Evolutionary conservation across 768 basidiomycete species (phyloP).

Genomic region (Phaeotremella skinneri): DNA sequence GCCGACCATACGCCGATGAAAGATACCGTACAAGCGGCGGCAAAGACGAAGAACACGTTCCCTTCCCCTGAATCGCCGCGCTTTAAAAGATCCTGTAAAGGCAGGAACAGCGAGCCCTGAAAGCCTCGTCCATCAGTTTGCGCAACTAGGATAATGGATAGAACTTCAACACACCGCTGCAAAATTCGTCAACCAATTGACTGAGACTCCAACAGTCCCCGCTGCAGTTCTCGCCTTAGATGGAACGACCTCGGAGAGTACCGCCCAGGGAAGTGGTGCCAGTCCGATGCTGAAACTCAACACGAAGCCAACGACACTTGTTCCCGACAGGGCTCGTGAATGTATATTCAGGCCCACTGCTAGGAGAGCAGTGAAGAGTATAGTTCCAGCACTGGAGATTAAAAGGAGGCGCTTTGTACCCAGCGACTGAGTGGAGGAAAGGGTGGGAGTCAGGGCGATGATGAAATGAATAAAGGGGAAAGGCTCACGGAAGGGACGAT

Average conservation of each 20-base stretch:
- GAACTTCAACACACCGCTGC: slow-evolving; percentile 14
- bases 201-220: slow-evolving; percentile 67
- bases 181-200: slow-evolving; percentile 55
- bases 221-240: slow-evolving; percentile 58
- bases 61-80: slow-evolving; percentile 21
- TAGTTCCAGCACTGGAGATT: slow-evolving; percentile 66
- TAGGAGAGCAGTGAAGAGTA: slow-evolving; percentile 64
- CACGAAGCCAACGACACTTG: slow-evolving; percentile 66
- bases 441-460: neutral
- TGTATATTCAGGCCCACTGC: slow-evolving; percentile 52
- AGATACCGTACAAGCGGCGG: slow-evolving; percentile 10
- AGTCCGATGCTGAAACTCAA: slow-evolving; percentile 84
- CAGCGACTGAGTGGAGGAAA: slow-evolving; percentile 62
- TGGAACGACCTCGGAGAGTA: slow-evolving; percentile 83
- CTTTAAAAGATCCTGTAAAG: slow-evolving; percentile 16
- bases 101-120: slow-evolving; percentile 26
- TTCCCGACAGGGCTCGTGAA: slow-evolving; percentile 62
- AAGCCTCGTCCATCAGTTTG: slow-evolving; percentile 9
- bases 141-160: too few species aligned
- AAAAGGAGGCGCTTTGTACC: slow-evolving; percentile 68
- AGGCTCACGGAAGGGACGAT: slow-evolving; percentile 70
- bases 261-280: slow-evolving; percentile 85
- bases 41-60: slow-evolving; percentile 25
- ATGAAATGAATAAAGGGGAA: neutral
- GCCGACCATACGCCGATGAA: slow-evolving; percentile 6